Evolutionary conservation across 192 early-diverging fungal species (phyloP), one percentile per base, ranked within the genome.

Genomic region (Pilaira anomala): DNA sequence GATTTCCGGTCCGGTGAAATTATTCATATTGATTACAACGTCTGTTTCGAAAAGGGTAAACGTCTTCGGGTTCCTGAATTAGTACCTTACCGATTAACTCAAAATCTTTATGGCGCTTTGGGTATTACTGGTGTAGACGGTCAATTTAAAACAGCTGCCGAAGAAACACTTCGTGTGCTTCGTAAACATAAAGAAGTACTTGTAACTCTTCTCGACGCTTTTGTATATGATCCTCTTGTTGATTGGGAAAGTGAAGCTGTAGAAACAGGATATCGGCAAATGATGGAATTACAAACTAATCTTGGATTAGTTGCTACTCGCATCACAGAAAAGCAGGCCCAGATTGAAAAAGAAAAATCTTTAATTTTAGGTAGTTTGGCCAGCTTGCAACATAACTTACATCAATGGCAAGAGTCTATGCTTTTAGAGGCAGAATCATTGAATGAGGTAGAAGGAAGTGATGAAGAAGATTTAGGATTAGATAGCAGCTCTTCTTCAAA

Each of bases 1-100:
- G 93, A 98, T 64, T 77, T 78, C 48, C 68, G 67, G 3, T 85
- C 89, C 1, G 96, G 89, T 3, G 94, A 95, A 53, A 61, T 96
- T 12, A 85, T 98, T 36, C 96, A 98, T 71, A 98, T 98, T 42
- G 96, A 98, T 70, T 84, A 96, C 44, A 96, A 95, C 14, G 95
- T 98, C 45, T 93, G 94, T 13, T 98, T 98, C 78, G 96, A 98
- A 60, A 86, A 93, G 69, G 96, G 96, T 16, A 92, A 88, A 71
- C 71, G 89, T 24, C 73, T 98, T 12, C 79, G 91, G 2, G 83
- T 90, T 16, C 95, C 96, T 16, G 96, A 98, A 75, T 73, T 88
- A 22, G 92, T 98, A 0, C 96, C 96, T 6, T 98, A 95, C 66
- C 81, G 96, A 26, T 71, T 98, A 50, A 96, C 94, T 4, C 82